Percentiles rank a stretch among this genome's conserved stretches.
These are phyloP conservation scores for Saksenaea oblongispora DNA, from an alignment of 371 early-diverging fungal genomes.

Conservation along the genomic window DNA sequence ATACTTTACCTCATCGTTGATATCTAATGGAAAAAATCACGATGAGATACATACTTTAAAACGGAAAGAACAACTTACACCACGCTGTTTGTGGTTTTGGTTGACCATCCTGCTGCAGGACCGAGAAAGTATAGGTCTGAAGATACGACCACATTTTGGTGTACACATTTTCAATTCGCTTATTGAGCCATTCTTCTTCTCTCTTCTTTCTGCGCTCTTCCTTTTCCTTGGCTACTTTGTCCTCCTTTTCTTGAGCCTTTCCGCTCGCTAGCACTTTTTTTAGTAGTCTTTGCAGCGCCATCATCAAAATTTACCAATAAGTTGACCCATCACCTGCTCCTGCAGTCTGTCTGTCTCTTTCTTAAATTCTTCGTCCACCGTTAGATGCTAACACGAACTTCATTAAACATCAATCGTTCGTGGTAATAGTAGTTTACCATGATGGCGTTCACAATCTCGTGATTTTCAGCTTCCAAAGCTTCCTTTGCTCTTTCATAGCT, in stretches of 20 bases:
- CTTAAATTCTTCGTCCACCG: constrained; percentile 40
- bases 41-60: neutral
- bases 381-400: constrained; percentile 29
- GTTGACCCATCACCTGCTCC: constrained; percentile 44
- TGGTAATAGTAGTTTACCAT: constrained; percentile 37
- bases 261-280: constrained; percentile 28
- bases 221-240: constrained; percentile 36
- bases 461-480: constrained; percentile 58
- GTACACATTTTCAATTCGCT: constrained; percentile 30
- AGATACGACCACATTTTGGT: constrained; percentile 58
- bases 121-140: constrained; percentile 60
- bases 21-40: constrained; percentile 5
- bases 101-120: constrained; percentile 55
- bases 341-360: constrained; percentile 42
- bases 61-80: constrained; percentile 34
- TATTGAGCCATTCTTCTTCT: constrained; percentile 25
- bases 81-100: constrained; percentile 59
- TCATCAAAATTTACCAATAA: constrained; percentile 19
- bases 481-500: constrained; percentile 53
- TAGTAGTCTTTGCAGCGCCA: neutral
- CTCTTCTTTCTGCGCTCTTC: constrained; percentile 29
- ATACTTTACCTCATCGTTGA: constrained; percentile 31
- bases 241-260: constrained; percentile 47
- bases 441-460: constrained; percentile 69
- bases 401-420: neutral